Percentiles rank a stretch among this genome's conserved stretches.
These are phyloP conservation scores for Prunus campanulata DNA, from an alignment of 306 rosid genomes.

Conservation along the genomic window DNA sequence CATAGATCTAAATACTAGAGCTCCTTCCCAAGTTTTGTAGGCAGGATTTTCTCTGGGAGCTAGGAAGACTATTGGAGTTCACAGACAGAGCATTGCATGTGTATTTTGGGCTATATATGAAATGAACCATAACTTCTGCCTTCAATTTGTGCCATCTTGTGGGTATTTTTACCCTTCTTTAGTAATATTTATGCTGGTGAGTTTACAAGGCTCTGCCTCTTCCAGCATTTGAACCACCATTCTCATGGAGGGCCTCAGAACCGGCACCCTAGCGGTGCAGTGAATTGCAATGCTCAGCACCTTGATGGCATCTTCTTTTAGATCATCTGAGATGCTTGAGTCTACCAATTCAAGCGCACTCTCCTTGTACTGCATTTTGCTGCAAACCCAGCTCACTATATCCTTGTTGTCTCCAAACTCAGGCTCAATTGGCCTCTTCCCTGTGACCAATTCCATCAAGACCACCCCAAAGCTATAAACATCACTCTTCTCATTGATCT, in stretches of 20 bases:
- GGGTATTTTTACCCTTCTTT: constrained; percentile 31
- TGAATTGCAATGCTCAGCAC: constrained; percentile 58
- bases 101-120: no score
- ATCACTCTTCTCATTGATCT: constrained; percentile 85
- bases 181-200: constrained; percentile 33
- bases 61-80: background rate
- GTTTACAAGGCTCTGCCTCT: constrained; percentile 60
- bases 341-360: constrained; percentile 51
- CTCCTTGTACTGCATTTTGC: constrained; percentile 41
- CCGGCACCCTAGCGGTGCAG: constrained; percentile 56
- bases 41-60: background rate
- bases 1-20: background rate
- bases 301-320: constrained; percentile 59
- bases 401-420: constrained; percentile 75
- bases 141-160: background rate
- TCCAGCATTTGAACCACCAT: constrained; percentile 86
- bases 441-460: constrained; percentile 77
- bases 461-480: constrained; percentile 93
- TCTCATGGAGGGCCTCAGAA: constrained; percentile 87
- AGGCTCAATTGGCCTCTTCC: constrained; percentile 62
- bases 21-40: background rate
- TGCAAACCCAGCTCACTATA: constrained; percentile 70
- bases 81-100: background rate
- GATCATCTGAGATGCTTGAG: constrained; percentile 44
- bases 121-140: background rate